Evolutionary conservation across 306 rosid genomes (phyloP).

Genomic region (Cicer cuneatum): DNA sequence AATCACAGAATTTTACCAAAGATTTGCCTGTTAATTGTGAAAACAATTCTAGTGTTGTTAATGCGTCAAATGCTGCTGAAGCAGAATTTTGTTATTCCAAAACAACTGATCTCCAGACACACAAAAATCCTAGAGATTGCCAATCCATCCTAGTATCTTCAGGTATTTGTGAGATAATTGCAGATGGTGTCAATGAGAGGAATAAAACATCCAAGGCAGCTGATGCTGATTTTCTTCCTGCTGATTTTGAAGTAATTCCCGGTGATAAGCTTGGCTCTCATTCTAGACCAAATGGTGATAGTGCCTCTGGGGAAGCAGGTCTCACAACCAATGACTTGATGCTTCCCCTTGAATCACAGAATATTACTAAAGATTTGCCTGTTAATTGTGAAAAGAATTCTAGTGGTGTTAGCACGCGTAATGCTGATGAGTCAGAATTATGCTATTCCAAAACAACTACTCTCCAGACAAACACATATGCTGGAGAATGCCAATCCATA

Average conservation of each 20-base stretch:
- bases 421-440: slow-evolving; percentile 37
- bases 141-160: slow-evolving; percentile 38
- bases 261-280: slow-evolving; percentile 15
- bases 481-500: slow-evolving; percentile 46
- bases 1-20: slow-evolving; percentile 36
- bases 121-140: slow-evolving; percentile 46
- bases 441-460: slow-evolving; percentile 32
- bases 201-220: slow-evolving; percentile 24
- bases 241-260: slow-evolving; percentile 13
- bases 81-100: slow-evolving; percentile 32
- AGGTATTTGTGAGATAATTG: slow-evolving; percentile 33
- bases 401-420: slow-evolving; percentile 33
- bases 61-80: slow-evolving; percentile 38
- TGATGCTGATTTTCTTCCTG: slow-evolving; percentile 25
- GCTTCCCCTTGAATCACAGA: slow-evolving; percentile 37
- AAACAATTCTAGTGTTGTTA: slow-evolving; percentile 17
- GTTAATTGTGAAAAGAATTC: slow-evolving; percentile 36
- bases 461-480: slow-evolving; percentile 39
- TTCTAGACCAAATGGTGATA: slow-evolving; percentile 30
- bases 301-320: slow-evolving; percentile 41
- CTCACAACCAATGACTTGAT: slow-evolving; percentile 22
- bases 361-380: slow-evolving; percentile 27
- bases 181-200: slow-evolving; percentile 33
- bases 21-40: slow-evolving; percentile 41
- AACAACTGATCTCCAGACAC: slow-evolving; percentile 21